phyloP scores from a whole-genome alignment of 108 stramenopile species.

The Mayamaea pseudoterrestris region DNA sequence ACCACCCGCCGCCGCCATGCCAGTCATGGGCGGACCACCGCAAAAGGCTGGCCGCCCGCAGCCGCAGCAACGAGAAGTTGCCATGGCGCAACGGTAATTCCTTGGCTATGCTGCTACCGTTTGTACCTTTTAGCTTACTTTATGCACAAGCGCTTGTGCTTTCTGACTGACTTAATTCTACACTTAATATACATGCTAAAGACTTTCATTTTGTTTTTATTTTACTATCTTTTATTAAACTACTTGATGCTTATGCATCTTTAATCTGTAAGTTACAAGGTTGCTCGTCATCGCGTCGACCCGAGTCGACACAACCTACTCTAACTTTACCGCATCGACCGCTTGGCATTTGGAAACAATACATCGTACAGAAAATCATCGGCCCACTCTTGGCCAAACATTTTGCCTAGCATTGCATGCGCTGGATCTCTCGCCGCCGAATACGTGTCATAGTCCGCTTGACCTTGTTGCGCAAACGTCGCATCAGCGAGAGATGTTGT shows the following conservation, averaged over 20 bases:
- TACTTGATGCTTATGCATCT: too few species aligned
- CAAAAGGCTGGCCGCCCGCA: background rate
- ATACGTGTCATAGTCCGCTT: slow-evolving; percentile 39
- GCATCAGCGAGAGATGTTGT: slow-evolving; percentile 7
- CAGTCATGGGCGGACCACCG: background rate
- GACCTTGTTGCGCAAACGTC: slow-evolving; percentile 22
- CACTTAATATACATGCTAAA: too few species aligned
- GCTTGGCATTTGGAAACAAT: slow-evolving; percentile 25
- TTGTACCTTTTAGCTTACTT: too few species aligned
- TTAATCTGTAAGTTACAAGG: too few species aligned
- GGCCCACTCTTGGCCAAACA: slow-evolving; percentile 40
- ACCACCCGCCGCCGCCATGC: background rate
- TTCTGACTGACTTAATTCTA: too few species aligned
- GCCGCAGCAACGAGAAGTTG: background rate
- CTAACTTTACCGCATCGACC: background rate
- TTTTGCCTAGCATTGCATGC: slow-evolving; percentile 34
- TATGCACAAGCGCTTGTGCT: too few species aligned
- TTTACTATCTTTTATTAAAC: too few species aligned
- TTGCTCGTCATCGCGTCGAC: too few species aligned
- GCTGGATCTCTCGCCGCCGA: slow-evolving; percentile 54
- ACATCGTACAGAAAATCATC: slow-evolving; percentile 41
- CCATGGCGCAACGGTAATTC: background rate
- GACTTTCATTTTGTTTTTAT: too few species aligned
- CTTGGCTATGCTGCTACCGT: background rate
- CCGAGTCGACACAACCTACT: too few species aligned